Conservation (phyloP, 371 early-diverging fungal genomes). For the Apophysomyces sp. region DNA sequence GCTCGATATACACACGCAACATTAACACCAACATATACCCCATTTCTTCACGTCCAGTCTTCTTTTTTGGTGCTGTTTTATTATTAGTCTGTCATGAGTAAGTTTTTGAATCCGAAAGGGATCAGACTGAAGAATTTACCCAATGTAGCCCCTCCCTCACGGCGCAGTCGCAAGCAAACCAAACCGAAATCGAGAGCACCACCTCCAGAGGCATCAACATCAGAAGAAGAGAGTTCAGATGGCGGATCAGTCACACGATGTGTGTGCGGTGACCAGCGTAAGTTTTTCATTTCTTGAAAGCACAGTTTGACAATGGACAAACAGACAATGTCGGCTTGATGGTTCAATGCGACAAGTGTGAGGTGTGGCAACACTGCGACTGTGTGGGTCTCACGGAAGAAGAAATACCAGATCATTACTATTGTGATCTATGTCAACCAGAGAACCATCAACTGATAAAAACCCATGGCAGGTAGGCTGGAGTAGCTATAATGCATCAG, state of each 20-base stretch:
- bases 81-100: constrained; percentile 10
- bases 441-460: constrained; percentile 61
- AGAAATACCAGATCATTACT: constrained; percentile 82
- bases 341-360: constrained; percentile 90
- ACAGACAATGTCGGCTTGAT: constrained; percentile 76
- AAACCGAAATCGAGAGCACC: background rate
- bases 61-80: background rate
- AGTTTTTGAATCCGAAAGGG: constrained; percentile 4
- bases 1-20: background rate
- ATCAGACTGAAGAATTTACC: background rate
- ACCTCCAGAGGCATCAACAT: constrained; percentile 8
- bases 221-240: constrained; percentile 48
- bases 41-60: background rate
- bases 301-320: background rate
- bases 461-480: constrained; percentile 33
- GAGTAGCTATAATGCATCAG: too few relatives aligned
- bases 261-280: constrained; percentile 76
- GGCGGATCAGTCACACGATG: constrained; percentile 82
- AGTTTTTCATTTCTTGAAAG: constrained; percentile 18
- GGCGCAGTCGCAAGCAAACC: constrained; percentile 20
- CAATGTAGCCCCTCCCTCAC: constrained; percentile 11
- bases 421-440: constrained; percentile 85
- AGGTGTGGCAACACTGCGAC: constrained; percentile 90
- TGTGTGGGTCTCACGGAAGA: constrained; percentile 74
- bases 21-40: background rate